Evolutionary conservation across 345 rosid genomes (phyloP), one percentile per base, ranked within the genome.

Genomic region (Murraya koenigii): DNA sequence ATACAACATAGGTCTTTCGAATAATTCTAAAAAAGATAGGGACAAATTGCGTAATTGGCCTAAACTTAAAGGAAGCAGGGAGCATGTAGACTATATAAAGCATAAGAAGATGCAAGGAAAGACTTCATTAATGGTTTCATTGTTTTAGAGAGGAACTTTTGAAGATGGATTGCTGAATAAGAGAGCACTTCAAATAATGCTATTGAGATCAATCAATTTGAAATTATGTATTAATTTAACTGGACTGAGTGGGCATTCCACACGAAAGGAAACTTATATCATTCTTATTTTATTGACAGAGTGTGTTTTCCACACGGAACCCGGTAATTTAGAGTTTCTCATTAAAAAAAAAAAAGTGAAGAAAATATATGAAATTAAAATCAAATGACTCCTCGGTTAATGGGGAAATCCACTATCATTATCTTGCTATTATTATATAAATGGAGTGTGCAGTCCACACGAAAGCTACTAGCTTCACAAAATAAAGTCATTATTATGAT

Each of bases 101-200:
- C 49, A 13, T 44, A 44, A 11, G 15, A 41, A 44, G 17, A 44
- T 13, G 1, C 49, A 13, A 13, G 49, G 49, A 44, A 11, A 10
- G 15, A 13, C 17, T 41, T 2, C 49, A 2, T 44, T 11, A 44
- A 44, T 44, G 49, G 17, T 0, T 44, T 44, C 49, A 44, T 44
- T 13, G 49, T 13, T 44, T 44, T 11, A 13, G 49, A 0, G 49
- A 1, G 49, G 49, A 44, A 3, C 49, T 47, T 30, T 26, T 20
- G 2, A 36, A 17, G 17, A 38, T 66, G 77, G 68, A 78, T 36
- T 78, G 35, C 54, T 78, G 81, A 78, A 54, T 72, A 72, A 72
- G 59, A 38, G 13, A 23, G 66, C 81, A 78, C 71, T 62, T 13
- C 32, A 20, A 9, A 22, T 3, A n/a, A 15, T 4, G 39, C 7